Base-by-base conservation (phyloP, 2,329 filamentous ascomycete species). In the Colletotrichum sp. region DNA sequence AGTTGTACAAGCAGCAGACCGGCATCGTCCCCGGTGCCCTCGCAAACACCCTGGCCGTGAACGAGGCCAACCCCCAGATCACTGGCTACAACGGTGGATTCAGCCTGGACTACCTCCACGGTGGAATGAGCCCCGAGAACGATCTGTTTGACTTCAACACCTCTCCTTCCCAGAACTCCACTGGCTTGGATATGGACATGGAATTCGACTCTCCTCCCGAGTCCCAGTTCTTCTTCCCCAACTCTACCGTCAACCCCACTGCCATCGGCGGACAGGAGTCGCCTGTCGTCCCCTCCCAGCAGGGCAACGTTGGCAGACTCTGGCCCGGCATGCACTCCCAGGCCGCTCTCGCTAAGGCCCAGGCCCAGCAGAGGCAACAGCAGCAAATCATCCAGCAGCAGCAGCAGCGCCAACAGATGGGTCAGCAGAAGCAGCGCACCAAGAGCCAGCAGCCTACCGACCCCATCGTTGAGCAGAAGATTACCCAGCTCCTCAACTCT, bases 251-350 rank as follows among this genome's bases (percentile, higher is more conserved):
- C 78, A 93, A 98, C 85, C 95, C 95, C 2, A 95, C 90, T 83
- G 92, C 90, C 73, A 92, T 97, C 77, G 91, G 88, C 68, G 88
- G 89, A 65, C 89, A 94, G 82, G 92, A 94, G 80, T 84, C 86
- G 2, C 90, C 85, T 7, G 83, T 84, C 12, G 77, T 86, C 64
- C 86, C 87, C 75, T 86, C 87, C 1, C 87, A 91, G 76, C 87
- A 90, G 44, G 87, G 86, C 82, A 90, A 86, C 76, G 90, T 93
- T 69, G 94, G 95, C 78, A 93, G 96, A 78, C 93, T 98, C 80
- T 98, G 95, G 89, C 96, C 96, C 15, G 96, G 96, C 69, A 97
- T 98, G 90, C 96, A 99, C 87, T 95, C 96, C 81, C 95, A 96
- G 85, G 94, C 96, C 85, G 96, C 95, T 66, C 87, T 95, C 80